These are phyloP conservation scores for Lumnitzera racemosa DNA, from an alignment of 345 rosid genomes.

Conservation along the genomic window DNA sequence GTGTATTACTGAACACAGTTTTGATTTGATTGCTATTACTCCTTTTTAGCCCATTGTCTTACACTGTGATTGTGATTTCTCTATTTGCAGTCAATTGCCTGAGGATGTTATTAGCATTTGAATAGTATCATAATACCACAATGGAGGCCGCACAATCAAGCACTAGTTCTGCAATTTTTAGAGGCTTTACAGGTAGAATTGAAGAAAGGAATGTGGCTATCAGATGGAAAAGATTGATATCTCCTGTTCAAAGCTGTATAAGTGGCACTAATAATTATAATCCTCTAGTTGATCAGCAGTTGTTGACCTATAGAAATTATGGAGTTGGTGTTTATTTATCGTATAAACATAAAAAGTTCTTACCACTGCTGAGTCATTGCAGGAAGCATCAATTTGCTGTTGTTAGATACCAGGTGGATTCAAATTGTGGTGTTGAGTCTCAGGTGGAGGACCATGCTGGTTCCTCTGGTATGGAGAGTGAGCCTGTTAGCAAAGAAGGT, in stretches of 20 bases:
- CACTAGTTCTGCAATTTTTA: not conserved
- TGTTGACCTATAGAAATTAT: slow-evolving; percentile 15
- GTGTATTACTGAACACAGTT: no score
- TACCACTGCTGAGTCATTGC: slow-evolving; percentile 22
- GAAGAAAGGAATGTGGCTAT: slow-evolving; percentile 12
- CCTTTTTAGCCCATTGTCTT: no score
- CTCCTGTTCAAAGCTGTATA: slow-evolving; percentile 5
- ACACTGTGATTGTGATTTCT: no score
- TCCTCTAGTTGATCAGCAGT: slow-evolving; percentile 9
- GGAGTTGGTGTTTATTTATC: slow-evolving; percentile 10
- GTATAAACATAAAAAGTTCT: slow-evolving; percentile 12
- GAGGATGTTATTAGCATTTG: no score
- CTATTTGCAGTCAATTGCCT: no score
- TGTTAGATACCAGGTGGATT: slow-evolving; percentile 27
- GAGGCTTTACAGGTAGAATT: slow-evolving; percentile 25
- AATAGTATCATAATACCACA: not conserved
- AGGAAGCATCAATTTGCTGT: slow-evolving; percentile 22
- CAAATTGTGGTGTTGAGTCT: slow-evolving; percentile 39
- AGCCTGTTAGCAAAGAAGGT: slow-evolving; percentile 18
- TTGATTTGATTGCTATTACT: no score
- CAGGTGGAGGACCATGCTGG: slow-evolving; percentile 14
- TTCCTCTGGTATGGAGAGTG: slow-evolving; percentile 20
- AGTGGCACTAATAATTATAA: slow-evolving; percentile 10
- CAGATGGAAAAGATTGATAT: slow-evolving; percentile 11
- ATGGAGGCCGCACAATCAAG: slow-evolving; percentile 6